phyloP scores from a whole-genome alignment of 768 basidiomycete species.

The Termitomyces sp. region DNA sequence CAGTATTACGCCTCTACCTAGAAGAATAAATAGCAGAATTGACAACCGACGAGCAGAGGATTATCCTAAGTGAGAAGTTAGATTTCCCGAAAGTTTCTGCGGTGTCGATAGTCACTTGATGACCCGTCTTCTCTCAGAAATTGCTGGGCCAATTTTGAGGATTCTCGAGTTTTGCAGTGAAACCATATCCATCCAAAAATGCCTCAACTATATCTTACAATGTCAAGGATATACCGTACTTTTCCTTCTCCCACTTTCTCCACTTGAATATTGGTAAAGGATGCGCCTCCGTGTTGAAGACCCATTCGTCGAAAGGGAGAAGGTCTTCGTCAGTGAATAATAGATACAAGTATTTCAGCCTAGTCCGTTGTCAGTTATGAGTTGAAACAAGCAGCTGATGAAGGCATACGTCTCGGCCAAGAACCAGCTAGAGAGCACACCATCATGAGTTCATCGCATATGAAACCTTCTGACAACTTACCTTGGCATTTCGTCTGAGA shows the following conservation, averaged over 20 bases:
- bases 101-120: background rate
- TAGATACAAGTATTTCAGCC: conserved; percentile 69
- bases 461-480: conserved; percentile 18
- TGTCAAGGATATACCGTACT: conserved; percentile 33
- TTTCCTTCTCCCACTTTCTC: conserved; percentile 49
- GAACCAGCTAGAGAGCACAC: conserved; percentile 32
- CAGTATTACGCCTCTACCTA: too few species aligned
- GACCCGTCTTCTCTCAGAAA: background rate
- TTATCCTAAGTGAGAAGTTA: background rate
- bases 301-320: conserved; percentile 50
- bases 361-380: conserved; percentile 16
- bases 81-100: background rate
- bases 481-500: conserved; percentile 53
- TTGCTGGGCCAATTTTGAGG: too few species aligned
- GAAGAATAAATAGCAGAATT: too few species aligned
- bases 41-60: too few species aligned
- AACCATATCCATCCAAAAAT: background rate
- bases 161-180: too few species aligned
- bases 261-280: conserved; percentile 74
- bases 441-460: background rate
- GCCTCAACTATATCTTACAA: background rate
- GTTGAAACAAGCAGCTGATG: background rate
- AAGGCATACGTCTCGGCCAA: conserved; percentile 39
- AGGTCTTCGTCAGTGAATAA: conserved; percentile 63
- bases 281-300: conserved; percentile 71